Evolutionary conservation across 2,329 filamentous ascomycete species (phyloP).

Genomic region (Fusarium bulbicola): DNA sequence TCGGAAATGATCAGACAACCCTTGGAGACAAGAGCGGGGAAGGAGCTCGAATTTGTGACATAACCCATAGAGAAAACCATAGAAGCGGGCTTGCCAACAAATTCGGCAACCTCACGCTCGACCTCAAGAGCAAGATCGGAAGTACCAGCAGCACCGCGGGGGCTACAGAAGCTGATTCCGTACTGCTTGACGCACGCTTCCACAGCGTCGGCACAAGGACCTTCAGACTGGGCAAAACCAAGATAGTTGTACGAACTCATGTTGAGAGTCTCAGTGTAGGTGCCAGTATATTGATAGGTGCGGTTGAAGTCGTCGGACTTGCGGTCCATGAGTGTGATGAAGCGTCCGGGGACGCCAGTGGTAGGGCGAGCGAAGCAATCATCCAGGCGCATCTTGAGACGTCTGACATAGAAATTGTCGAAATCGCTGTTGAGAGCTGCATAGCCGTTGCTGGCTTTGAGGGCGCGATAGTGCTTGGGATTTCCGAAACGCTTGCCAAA

Average conservation of each 20-base stretch:
- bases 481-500: conserved; percentile 96
- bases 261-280: conserved; percentile 93
- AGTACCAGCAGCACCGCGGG: conserved; percentile 85
- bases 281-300: conserved; percentile 88
- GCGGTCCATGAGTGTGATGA: conserved; percentile 91
- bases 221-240: conserved; percentile 96
- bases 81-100: conserved; percentile 91
- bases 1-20: conserved; percentile 95
- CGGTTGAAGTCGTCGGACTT: conserved; percentile 91
- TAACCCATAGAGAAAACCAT: conserved; percentile 99
- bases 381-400: conserved; percentile 93
- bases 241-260: conserved; percentile 99
- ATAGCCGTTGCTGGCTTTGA: conserved; percentile 87
- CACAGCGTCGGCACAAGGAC: conserved; percentile 92
- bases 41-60: conserved; percentile 91
- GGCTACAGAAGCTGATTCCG: conserved; percentile 83
- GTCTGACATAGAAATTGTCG: conserved; percentile 96
- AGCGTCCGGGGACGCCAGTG: conserved; percentile 92
- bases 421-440: conserved; percentile 97
- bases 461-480: conserved; percentile 80
- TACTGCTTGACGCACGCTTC: conserved; percentile 88
- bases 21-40: conserved; percentile 91
- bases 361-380: conserved; percentile 95
- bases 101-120: conserved; percentile 86
- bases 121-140: conserved; percentile 89